Conservation (phyloP, 2,329 filamentous ascomycete genomes). For the Venturia effusa region DNA sequence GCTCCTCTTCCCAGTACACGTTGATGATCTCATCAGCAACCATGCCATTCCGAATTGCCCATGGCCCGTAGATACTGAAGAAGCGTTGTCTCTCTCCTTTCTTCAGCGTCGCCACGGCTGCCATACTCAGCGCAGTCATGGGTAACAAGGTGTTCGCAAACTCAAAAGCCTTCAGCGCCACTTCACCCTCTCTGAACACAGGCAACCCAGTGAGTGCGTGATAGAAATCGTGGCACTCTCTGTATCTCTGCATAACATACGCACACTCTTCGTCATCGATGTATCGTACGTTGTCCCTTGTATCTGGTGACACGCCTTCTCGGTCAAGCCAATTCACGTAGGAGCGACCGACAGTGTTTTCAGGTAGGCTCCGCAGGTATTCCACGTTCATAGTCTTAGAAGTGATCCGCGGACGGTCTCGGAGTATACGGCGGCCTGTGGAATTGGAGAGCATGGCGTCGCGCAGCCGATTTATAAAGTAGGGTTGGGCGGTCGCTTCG, state of each 20-base stretch:
- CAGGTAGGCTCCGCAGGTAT: conserved; percentile 59
- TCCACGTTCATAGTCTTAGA: conserved; percentile 58
- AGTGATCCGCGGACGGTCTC: conserved; percentile 78
- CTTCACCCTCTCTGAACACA: conserved; percentile 85
- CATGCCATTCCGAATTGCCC: conserved; percentile 79
- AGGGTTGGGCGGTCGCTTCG: conserved; percentile 87
- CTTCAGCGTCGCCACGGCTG: conserved; percentile 58
- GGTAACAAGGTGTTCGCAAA: conserved; percentile 89
- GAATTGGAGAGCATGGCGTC: conserved; percentile 78
- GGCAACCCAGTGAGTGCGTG: conserved; percentile 88
- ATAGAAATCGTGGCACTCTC: conserved; percentile 96
- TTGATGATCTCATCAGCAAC: conserved; percentile 75
- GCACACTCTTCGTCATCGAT: conserved; percentile 93
- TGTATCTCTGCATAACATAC: conserved; percentile 97
- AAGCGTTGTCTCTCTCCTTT: conserved; percentile 56
- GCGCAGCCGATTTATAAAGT: conserved; percentile 86
- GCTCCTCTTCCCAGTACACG: conserved; percentile 93
- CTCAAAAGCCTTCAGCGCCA: conserved; percentile 96
- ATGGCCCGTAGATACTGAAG: conserved; percentile 68
- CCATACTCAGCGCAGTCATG: conserved; percentile 83
- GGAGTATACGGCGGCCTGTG: conserved; percentile 83
- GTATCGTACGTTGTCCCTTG: conserved; percentile 69
- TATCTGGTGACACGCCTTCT: conserved; percentile 88
- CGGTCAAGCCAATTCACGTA: conserved; percentile 90
- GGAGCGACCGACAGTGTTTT: conserved; percentile 64